Percentiles rank a stretch among this genome's conserved stretches.
phyloP scores from a whole-genome alignment of 192 early-diverging fungal genomes.

The Paraglomus occultum region DNA sequence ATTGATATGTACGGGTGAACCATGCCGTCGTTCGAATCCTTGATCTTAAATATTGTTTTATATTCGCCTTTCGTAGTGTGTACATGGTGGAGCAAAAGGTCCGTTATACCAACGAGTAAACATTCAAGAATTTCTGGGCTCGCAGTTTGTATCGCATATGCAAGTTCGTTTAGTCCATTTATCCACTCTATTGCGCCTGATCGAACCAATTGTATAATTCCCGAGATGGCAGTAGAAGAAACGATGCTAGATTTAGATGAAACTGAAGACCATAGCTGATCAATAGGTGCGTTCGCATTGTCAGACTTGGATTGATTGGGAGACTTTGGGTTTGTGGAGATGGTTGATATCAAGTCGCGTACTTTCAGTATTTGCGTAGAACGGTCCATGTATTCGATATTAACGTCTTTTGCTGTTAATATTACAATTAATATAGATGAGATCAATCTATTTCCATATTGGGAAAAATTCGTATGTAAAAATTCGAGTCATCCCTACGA shows the following conservation, averaged over 20 bases:
- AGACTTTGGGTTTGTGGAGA: no score
- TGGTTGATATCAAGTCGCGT: no score
- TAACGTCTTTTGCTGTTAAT: no score
- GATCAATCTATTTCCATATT: no score
- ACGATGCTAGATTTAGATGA: neutral
- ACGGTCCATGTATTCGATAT: no score
- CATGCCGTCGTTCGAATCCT: neutral
- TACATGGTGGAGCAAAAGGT: constrained; percentile 14
- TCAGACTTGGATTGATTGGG: neutral
- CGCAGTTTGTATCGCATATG: neutral
- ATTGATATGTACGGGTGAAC: constrained; percentile 1
- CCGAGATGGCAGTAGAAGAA: constrained; percentile 13
- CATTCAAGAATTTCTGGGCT: neutral
- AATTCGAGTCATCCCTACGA: no score
- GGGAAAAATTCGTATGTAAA: no score
- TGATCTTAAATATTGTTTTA: neutral
- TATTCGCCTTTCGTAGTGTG: constrained; percentile 2
- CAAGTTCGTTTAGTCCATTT: neutral
- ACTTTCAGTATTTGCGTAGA: no score
- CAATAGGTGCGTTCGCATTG: neutral
- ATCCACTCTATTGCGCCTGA: neutral
- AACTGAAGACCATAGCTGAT: constrained; percentile 4
- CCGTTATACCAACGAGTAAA: constrained; percentile 7
- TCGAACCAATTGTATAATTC: neutral
- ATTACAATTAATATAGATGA: no score